phyloP scores from a whole-genome alignment of 2,329 filamentous ascomycete genomes.

The Tolypocladium guangdongense region DNA sequence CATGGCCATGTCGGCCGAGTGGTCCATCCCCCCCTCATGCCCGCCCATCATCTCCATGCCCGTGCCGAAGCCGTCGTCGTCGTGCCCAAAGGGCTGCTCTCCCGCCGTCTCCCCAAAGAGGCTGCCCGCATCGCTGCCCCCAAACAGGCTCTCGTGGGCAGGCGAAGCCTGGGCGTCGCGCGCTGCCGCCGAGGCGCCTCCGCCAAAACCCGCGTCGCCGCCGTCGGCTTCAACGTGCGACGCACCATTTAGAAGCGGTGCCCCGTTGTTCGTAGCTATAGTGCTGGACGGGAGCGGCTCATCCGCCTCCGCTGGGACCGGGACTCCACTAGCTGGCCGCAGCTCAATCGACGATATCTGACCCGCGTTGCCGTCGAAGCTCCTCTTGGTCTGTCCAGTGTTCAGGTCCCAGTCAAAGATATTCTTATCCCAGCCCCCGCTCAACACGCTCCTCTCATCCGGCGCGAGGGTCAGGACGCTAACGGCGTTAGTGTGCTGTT shows the following conservation, averaged over 20 bases:
- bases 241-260: conserved; percentile 43
- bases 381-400: conserved; percentile 63
- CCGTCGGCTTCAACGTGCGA: conserved; percentile 12
- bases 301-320: conserved; percentile 63
- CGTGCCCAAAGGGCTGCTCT: conserved; percentile 57
- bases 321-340: conserved; percentile 62
- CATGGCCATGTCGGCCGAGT: conserved; percentile 33
- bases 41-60: conserved; percentile 50
- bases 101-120: conserved; percentile 71
- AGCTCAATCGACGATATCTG: conserved; percentile 87
- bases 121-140: conserved; percentile 67
- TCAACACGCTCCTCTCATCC: conserved; percentile 79
- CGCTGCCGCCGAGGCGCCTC: conserved; percentile 16
- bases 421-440: conserved; percentile 93
- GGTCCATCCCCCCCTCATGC: conserved; percentile 28
- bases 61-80: conserved; percentile 74
- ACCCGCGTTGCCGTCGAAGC: conserved; percentile 65
- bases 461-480: conserved; percentile 73
- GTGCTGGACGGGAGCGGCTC: conserved; percentile 52
- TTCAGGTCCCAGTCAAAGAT: conserved; percentile 94
- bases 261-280: conserved; percentile 64
- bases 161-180: conserved; percentile 53
- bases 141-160: conserved; percentile 71
- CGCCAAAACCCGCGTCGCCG: conserved; percentile 3
- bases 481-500: conserved; percentile 81